These are phyloP conservation scores for Lepidium didymum DNA, from an alignment of 345 rosid genomes.

Conservation along the genomic window DNA sequence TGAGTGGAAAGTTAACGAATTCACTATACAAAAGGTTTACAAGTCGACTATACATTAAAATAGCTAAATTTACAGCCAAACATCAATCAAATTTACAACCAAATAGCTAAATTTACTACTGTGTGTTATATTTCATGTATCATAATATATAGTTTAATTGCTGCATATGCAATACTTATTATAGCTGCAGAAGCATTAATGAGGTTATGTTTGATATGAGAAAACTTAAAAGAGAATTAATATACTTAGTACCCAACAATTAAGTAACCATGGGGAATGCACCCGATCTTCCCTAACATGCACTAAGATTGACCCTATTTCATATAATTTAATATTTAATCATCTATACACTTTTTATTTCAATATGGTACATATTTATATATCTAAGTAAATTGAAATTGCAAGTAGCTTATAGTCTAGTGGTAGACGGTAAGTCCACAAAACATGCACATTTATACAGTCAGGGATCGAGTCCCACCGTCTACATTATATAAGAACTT, in stretches of 20 bases:
- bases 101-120: too few relatives aligned
- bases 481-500: too few relatives aligned
- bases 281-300: too few relatives aligned
- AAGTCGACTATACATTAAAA: not conserved
- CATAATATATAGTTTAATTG: not conserved
- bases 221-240: not conserved
- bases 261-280: too few relatives aligned
- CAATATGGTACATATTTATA: not conserved
- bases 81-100: too few relatives aligned
- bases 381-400: not conserved
- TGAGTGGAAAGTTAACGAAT: not conserved
- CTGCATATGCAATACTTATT: not conserved
- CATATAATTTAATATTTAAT: not conserved
- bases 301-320: not conserved
- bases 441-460: too few relatives aligned
- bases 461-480: too few relatives aligned
- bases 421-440: too few relatives aligned
- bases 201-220: not conserved
- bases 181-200: not conserved
- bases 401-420: too few relatives aligned
- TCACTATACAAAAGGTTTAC: not conserved
- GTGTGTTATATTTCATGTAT: not conserved
- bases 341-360: too few relatives aligned
- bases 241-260: not conserved
- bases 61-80: not conserved